Percentiles rank a stretch among this genome's conserved stretches.
Conservation (phyloP, 23 red algal genomes). For the Gracilariopsis chorda region DNA sequence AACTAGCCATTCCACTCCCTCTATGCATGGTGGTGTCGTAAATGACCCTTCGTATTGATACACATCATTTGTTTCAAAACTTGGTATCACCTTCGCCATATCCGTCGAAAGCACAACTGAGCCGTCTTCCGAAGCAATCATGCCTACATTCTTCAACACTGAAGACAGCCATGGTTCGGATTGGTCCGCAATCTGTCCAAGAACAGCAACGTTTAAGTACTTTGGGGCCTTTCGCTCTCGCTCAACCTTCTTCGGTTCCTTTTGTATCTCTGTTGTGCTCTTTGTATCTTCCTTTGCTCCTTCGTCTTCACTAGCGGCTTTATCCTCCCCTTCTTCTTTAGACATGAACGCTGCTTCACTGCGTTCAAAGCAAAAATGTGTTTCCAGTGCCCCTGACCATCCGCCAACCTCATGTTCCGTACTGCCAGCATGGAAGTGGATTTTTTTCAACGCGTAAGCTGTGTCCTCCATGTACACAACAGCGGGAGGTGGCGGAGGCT, state of each 20-base stretch:
- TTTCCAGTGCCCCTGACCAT: conserved; percentile 34
- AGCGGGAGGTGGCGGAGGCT: conserved; percentile 21
- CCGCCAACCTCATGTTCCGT: conserved; percentile 59
- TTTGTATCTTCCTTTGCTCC: background rate
- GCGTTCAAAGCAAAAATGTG: conserved; percentile 68
- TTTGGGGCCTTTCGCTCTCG: conserved; percentile 7
- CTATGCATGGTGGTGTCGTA: conserved; percentile 68
- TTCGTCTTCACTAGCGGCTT: background rate
- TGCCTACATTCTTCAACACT: background rate
- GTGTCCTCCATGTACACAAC: conserved; percentile 7
- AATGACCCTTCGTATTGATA: conserved; percentile 55
- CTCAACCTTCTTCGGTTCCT: background rate
- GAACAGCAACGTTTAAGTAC: conserved; percentile 2
- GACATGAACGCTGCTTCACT: background rate
- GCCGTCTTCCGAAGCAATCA: background rate
- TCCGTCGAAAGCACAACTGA: conserved; percentile 11
- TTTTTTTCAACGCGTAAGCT: conserved; percentile 2
- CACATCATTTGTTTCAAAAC: conserved; percentile 33
- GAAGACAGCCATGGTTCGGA: conserved; percentile 22
- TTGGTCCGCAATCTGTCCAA: background rate
- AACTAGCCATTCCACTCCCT: conserved; percentile 67
- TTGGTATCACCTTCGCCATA: conserved; percentile 17
- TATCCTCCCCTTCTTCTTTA: background rate
- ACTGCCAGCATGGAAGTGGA: conserved; percentile 54
- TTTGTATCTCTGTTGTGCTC: background rate